These are phyloP conservation scores for Capsicum rhomboideum DNA, from an alignment of 257 asterid species.

Conservation along the genomic window DNA sequence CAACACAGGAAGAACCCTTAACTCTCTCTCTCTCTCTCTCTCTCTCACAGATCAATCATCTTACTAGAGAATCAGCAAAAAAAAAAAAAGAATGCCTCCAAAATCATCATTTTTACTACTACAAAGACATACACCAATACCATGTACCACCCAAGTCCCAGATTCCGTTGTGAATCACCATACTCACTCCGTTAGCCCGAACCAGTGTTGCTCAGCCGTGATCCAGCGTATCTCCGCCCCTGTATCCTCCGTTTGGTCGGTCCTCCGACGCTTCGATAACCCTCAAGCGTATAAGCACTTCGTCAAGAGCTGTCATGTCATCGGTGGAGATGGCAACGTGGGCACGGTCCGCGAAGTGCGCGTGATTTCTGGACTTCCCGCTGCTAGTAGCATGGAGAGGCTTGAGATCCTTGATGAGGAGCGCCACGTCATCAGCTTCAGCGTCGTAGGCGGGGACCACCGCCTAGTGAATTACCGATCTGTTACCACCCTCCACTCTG, in stretches of 20 bases:
- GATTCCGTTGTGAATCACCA: slow-evolving; percentile 53
- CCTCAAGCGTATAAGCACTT: slow-evolving; percentile 84
- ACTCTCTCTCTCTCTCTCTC: background rate
- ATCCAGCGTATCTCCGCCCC: slow-evolving; percentile 70
- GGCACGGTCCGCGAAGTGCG: slow-evolving; percentile 65
- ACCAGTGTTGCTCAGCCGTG: slow-evolving; percentile 83
- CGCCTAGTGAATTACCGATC: slow-evolving; percentile 66
- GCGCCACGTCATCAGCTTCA: slow-evolving; percentile 72
- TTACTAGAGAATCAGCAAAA: background rate
- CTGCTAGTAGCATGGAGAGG: slow-evolving; percentile 63
- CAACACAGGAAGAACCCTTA: background rate
- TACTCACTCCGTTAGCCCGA: slow-evolving; percentile 44
- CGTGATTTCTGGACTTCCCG: slow-evolving; percentile 77
- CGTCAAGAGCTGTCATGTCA: slow-evolving; percentile 71
- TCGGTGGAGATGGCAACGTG: slow-evolving; percentile 56
- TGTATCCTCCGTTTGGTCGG: slow-evolving; percentile 57
- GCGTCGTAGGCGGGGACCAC: slow-evolving; percentile 90
- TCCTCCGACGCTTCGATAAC: slow-evolving; percentile 74
- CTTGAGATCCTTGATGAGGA: slow-evolving; percentile 82
- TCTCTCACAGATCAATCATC: background rate
- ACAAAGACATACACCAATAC: slow-evolving; percentile 13
- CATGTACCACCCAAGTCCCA: slow-evolving; percentile 34
- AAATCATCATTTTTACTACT: slow-evolving; percentile 42
- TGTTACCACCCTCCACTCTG: slow-evolving; percentile 56
- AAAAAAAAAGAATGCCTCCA: slow-evolving; percentile 41